phyloP scores from a whole-genome alignment of 1,139 yeast species.

The Ashbya aceris region DNA sequence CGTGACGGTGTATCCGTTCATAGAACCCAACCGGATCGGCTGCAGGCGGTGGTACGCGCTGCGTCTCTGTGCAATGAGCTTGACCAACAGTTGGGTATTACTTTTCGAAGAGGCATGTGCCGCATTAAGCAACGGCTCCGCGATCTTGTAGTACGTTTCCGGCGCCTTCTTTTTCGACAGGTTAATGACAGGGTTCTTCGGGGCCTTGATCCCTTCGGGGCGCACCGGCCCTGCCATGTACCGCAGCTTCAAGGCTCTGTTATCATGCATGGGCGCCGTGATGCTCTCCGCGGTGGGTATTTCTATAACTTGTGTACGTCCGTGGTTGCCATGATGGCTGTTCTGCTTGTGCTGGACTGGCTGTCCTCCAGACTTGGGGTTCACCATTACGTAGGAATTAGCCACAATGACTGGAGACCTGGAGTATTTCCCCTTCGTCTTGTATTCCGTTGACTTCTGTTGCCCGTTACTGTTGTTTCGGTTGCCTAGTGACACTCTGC shows the following conservation, averaged over 20 bases:
- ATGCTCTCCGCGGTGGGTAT: slow-evolving; percentile 2
- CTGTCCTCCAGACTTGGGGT: background rate
- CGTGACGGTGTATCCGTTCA: slow-evolving; percentile 4
- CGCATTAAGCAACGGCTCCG: slow-evolving; percentile 2
- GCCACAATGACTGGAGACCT: slow-evolving; percentile 3
- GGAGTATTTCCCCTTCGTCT: slow-evolving; percentile 1
- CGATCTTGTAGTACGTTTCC: slow-evolving; percentile 5
- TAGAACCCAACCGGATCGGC: slow-evolving; percentile 7
- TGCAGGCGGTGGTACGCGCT: slow-evolving; percentile 2
- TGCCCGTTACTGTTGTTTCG: background rate
- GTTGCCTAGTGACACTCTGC: slow-evolving; percentile 1
- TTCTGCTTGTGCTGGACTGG: slow-evolving; percentile 2
- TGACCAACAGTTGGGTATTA: slow-evolving; percentile 1
- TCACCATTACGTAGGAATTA: slow-evolving; percentile 1
- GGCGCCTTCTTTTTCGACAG: slow-evolving; percentile 4
- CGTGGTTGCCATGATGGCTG: slow-evolving; percentile 1
- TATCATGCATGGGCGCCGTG: background rate
- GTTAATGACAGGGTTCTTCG: slow-evolving; percentile 2
- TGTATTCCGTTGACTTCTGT: slow-evolving; percentile 1
- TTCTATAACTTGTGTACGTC: slow-evolving; percentile 3
- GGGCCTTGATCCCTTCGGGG: background rate
- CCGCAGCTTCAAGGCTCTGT: background rate
- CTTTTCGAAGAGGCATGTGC: background rate
- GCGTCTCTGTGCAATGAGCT: slow-evolving; percentile 3
- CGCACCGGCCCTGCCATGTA: slow-evolving; percentile 1